Base-by-base conservation (phyloP, 1,139 yeast genomes). In the Diutina catenulata region DNA sequence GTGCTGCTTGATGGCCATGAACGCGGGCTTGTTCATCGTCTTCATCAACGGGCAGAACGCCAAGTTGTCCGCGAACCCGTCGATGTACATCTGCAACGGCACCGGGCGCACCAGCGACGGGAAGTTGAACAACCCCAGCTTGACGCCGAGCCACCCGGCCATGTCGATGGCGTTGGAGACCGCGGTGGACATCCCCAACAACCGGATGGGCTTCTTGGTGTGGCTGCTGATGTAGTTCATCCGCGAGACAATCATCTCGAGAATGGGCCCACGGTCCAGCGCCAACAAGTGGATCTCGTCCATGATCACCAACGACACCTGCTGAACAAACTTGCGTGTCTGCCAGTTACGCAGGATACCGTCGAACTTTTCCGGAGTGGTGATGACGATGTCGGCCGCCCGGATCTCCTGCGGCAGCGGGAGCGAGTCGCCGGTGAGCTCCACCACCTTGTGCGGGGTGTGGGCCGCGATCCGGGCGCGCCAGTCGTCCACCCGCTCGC, bases 281-380 rank as follows among this genome's bases (percentile, higher is more conserved):
- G 98, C 98, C 48, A 93, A 72, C 45, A 93, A 65, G 65, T 93
- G 99, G 45, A 93, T 87, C 62, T 93, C 98, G 64, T 93, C 99
- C 96, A 93, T 88, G 28, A 93, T 86, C 20, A 93, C 88, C 43
- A 93, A 64, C 0, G 96, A 84, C 1, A 93, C 81, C 43, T 84
- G 77, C 52, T 87, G 95, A 21, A 91, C 96, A 63, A 88, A 91
- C 49, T 76, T 79, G 56, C 97, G 74, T 0, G 95, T 81, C 54
- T 87, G 94, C 98, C 98, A 93, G 52, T 84, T 87, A 72, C 98
- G 91, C 21, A 95, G 83, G 41, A 93, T 87, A 74, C 98, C 98
- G 63, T 93, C 98, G 55, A 91, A 93, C 57, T 93, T 93, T 61
- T 93, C 98, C 0, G 99, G 98, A 0, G 98, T 93, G 0, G 98